phyloP scores from a whole-genome alignment of 2,329 filamentous ascomycete genomes.

The Cryphonectria naterciae region DNA sequence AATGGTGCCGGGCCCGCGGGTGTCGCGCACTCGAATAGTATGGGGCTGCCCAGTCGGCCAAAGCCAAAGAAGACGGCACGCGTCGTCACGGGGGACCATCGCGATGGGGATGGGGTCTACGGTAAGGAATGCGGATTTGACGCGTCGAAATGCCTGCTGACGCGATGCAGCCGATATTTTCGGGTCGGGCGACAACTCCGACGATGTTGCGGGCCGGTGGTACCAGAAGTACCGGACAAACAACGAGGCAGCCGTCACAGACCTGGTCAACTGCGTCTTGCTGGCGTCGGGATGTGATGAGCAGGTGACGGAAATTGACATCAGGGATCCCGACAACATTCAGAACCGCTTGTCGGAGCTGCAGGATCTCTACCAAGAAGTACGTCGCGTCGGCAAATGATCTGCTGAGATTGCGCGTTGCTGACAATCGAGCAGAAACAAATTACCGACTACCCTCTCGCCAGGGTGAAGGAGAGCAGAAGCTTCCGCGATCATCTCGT shows the following conservation, averaged over 20 bases:
- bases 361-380: constrained; percentile 85
- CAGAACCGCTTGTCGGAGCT: constrained; percentile 78
- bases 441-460: constrained; percentile 88
- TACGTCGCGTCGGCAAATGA: constrained; percentile 43
- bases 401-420: not conserved
- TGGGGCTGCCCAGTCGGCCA: constrained; percentile 53
- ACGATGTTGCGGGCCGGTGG: constrained; percentile 65
- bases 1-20: constrained; percentile 54
- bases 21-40: constrained; percentile 40
- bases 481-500: constrained; percentile 79
- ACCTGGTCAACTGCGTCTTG: constrained; percentile 69
- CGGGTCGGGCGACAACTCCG: constrained; percentile 58
- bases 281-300: constrained; percentile 79
- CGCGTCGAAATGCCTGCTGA: constrained; percentile 32
- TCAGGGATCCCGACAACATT: constrained; percentile 87
- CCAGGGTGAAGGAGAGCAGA: constrained; percentile 74
- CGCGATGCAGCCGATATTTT: constrained; percentile 62
- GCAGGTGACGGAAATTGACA: constrained; percentile 78
- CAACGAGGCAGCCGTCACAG: constrained; percentile 58
- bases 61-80: constrained; percentile 62
- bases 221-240: constrained; percentile 60
- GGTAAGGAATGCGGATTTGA: constrained; percentile 45
- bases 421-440: constrained; percentile 56
- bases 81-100: constrained; percentile 51
- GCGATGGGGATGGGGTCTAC: constrained; percentile 59